A percentile compares a stretch with the other conserved stretches of the same genome.
phyloP scores from a whole-genome alignment of 768 basidiomycete species.

The Lactarius hengduanensis region DNA sequence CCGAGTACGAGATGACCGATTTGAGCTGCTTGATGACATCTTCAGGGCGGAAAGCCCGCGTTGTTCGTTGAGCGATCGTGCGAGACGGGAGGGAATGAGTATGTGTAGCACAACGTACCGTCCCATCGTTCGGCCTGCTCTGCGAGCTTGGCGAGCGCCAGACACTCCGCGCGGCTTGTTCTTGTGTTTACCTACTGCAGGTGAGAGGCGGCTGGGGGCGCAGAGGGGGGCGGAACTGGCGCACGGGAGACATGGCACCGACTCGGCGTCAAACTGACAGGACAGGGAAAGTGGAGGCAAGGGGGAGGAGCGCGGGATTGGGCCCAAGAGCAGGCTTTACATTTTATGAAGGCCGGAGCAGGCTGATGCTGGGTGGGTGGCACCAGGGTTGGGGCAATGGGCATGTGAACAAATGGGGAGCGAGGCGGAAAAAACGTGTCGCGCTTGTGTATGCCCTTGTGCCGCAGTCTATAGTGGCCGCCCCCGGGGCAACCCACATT shows the following conservation, averaged over 20 bases:
- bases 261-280: not conserved
- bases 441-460: slow-evolving; percentile 13
- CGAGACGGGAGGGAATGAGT: not conserved
- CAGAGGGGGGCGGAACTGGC: not conserved
- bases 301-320: not conserved
- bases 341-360: slow-evolving; percentile 16
- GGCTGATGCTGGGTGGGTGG: slow-evolving; percentile 3
- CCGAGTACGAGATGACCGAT: slow-evolving; percentile 62
- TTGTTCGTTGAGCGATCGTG: not conserved
- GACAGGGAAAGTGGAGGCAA: not conserved
- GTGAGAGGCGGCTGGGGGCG: slow-evolving; percentile 7
- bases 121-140: slow-evolving; percentile 89
- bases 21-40: slow-evolving; percentile 82
- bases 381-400: slow-evolving; percentile 27
- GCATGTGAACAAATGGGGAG: slow-evolving; percentile 22
- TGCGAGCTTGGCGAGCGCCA: slow-evolving; percentile 75
- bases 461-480: not conserved
- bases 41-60: slow-evolving; percentile 30
- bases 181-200: slow-evolving; percentile 27
- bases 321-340: slow-evolving; percentile 4
- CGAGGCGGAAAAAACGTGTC: slow-evolving; percentile 15
- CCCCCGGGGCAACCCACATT: not conserved
- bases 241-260: slow-evolving; percentile 25
- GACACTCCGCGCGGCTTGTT: slow-evolving; percentile 37
- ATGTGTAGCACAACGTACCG: slow-evolving; percentile 46